phyloP scores from a whole-genome alignment of 2,329 filamentous ascomycete species.

The Botryotinia globosa region DNA sequence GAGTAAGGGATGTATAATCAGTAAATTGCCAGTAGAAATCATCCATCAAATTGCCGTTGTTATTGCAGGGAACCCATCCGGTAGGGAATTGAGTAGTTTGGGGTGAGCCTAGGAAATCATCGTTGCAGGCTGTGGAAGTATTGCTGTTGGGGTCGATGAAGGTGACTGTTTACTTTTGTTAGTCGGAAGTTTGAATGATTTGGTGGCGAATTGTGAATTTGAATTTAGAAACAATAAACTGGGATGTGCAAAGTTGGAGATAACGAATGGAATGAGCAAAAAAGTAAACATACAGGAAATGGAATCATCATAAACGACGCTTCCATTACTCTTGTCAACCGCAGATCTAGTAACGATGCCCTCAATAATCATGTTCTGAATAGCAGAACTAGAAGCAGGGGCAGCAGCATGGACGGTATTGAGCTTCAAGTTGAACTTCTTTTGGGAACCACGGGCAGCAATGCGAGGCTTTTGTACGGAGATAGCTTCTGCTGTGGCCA shows the following conservation, averaged over 20 bases:
- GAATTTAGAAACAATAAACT: constrained; percentile 16
- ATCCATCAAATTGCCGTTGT: constrained; percentile 20
- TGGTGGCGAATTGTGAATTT: constrained; percentile 22
- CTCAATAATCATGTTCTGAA: background rate
- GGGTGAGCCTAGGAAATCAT: constrained; percentile 27
- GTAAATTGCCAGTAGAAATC: constrained; percentile 31
- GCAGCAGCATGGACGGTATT: constrained; percentile 19
- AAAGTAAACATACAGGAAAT: constrained; percentile 19
- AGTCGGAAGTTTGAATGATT: background rate
- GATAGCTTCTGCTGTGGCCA: constrained; percentile 17
- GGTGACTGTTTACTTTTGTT: constrained; percentile 25
- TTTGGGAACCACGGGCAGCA: background rate
- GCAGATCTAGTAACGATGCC: constrained; percentile 13
- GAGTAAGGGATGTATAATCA: constrained; percentile 20
- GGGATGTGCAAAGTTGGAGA: constrained; percentile 24
- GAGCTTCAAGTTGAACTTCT: background rate
- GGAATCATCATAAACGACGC: constrained; percentile 15
- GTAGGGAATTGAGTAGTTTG: constrained; percentile 24
- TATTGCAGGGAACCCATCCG: constrained; percentile 22
- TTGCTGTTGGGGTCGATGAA: constrained; percentile 36
- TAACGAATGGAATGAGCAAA: background rate
- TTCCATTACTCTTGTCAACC: constrained; percentile 10
- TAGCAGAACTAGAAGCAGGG: constrained; percentile 2
- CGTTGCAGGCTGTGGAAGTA: constrained; percentile 32
- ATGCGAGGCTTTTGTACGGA: constrained; percentile 12